Percentiles rank a stretch among this genome's conserved stretches.
phyloP scores from a whole-genome alignment of 495 filamentous ascomycete species.

The Hypomontagnella monticulosa region DNA sequence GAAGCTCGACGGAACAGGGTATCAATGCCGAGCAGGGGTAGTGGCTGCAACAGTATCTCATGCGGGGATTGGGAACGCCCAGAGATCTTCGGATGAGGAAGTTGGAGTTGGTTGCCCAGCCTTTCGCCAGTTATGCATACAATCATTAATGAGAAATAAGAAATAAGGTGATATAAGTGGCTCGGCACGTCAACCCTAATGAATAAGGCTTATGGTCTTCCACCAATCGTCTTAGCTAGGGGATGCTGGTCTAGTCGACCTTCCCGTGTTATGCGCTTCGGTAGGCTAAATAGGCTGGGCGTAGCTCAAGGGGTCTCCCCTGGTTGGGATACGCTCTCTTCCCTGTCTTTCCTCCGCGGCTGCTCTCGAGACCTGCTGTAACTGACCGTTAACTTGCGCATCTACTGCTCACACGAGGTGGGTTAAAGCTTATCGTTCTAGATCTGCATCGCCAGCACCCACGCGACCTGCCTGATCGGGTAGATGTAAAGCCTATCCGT shows the following conservation, averaged over 20 bases:
- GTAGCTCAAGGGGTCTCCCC: slow-evolving; percentile 11
- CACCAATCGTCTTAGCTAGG: slow-evolving; percentile 14
- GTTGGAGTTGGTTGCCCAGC: slow-evolving; percentile 3
- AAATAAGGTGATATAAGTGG: neutral
- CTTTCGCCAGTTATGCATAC: slow-evolving; percentile 2
- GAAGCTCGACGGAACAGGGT: slow-evolving; percentile 29
- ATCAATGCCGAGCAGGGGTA: slow-evolving; percentile 31
- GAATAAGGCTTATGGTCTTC: neutral
- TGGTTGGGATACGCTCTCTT: slow-evolving; percentile 9
- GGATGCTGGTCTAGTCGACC: slow-evolving; percentile 7
- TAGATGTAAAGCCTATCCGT: slow-evolving; percentile 33
- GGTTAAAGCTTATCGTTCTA: slow-evolving; percentile 37
- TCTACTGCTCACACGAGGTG: slow-evolving; percentile 30
- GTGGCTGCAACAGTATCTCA: slow-evolving; percentile 5
- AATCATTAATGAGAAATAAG: slow-evolving; percentile 11
- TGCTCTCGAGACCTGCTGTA: slow-evolving; percentile 30
- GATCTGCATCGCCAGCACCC: slow-evolving; percentile 15
- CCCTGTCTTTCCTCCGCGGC: slow-evolving; percentile 4
- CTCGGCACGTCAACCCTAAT: slow-evolving; percentile 25
- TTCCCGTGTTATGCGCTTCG: slow-evolving; percentile 20
- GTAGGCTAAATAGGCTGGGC: slow-evolving; percentile 42
- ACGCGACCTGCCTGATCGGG: slow-evolving; percentile 39
- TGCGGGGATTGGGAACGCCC: slow-evolving; percentile 16
- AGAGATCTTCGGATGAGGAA: slow-evolving; percentile 29
- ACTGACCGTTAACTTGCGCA: slow-evolving; percentile 18